These are phyloP conservation scores for Calonectria pteridis DNA, from an alignment of 2,329 filamentous ascomycete genomes.

Conservation along the genomic window DNA sequence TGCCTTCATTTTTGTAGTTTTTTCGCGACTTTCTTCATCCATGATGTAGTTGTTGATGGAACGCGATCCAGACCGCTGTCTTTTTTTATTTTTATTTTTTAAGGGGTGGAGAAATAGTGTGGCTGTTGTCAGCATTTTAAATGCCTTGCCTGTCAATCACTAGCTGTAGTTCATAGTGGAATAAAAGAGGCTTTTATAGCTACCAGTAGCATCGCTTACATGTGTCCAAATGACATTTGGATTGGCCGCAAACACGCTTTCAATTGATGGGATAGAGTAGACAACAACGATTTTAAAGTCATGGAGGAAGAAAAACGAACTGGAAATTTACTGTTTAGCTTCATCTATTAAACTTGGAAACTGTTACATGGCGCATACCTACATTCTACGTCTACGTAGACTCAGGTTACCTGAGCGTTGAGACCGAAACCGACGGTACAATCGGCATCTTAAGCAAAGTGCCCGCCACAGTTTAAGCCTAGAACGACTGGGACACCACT, in stretches of 20 bases:
- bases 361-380: not conserved
- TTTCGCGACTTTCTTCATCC: not conserved
- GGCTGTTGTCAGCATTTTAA: not conserved
- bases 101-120: not conserved
- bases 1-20: not conserved
- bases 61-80: not conserved
- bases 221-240: not conserved
- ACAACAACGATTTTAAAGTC: not conserved
- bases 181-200: not conserved
- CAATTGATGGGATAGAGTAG: not conserved
- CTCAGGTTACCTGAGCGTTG: constrained; percentile 46
- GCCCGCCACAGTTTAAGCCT: not conserved
- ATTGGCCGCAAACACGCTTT: not conserved
- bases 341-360: not conserved
- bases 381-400: constrained; percentile 64
- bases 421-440: constrained; percentile 67
- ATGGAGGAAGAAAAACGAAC: not conserved
- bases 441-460: constrained; percentile 53
- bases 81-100: not conserved
- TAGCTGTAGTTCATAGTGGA: not conserved
- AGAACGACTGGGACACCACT: not conserved
- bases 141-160: not conserved
- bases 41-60: not conserved
- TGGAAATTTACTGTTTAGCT: not conserved
- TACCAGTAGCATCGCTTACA: not conserved